Percentiles rank a stretch among this genome's conserved stretches.
phyloP scores from a whole-genome alignment of 2,329 filamentous ascomycete species.

The Trichoderma gracile region DNA sequence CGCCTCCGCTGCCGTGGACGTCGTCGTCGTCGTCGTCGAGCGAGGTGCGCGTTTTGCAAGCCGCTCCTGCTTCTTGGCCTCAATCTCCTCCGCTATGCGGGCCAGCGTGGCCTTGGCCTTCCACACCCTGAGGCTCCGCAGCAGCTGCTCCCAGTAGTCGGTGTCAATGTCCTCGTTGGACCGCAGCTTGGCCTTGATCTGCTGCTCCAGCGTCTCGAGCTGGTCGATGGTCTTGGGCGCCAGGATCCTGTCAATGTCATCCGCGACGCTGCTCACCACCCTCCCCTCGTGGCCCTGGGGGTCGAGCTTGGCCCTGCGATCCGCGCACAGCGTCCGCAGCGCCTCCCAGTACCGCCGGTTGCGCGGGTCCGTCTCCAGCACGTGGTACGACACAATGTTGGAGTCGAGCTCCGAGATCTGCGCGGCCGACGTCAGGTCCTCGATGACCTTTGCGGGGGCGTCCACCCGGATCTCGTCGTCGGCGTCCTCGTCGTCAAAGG shows the following conservation, averaged over 20 bases:
- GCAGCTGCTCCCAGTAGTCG: conserved; percentile 95
- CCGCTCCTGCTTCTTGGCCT: conserved; percentile 65
- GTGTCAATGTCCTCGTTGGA: conserved; percentile 92
- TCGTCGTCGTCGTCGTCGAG: conserved; percentile 46
- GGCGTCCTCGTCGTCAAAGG: conserved; percentile 81
- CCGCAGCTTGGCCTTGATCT: conserved; percentile 81
- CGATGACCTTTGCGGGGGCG: conserved; percentile 78
- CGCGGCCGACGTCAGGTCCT: conserved; percentile 60
- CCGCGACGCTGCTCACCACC: conserved; percentile 77
- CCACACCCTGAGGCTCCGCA: conserved; percentile 82
- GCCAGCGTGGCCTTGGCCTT: conserved; percentile 87
- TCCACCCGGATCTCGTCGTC: conserved; percentile 74
- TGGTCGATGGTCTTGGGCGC: conserved; percentile 83
- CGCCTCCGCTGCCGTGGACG: conserved; percentile 36
- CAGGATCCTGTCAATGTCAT: conserved; percentile 85
- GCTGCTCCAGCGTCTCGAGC: conserved; percentile 79
- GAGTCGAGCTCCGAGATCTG: conserved; percentile 76
- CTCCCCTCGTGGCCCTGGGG: conserved; percentile 65
- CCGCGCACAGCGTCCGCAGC: conserved; percentile 78
- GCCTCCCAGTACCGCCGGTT: conserved; percentile 94
- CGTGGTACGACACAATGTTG: conserved; percentile 77
- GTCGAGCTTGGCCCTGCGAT: conserved; percentile 67
- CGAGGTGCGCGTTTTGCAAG: conserved; percentile 68
- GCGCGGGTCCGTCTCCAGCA: conserved; percentile 72
- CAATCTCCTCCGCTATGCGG: conserved; percentile 74